Base-by-base conservation (phyloP, 768 basidiomycete genomes). In the Mycena amicta region DNA sequence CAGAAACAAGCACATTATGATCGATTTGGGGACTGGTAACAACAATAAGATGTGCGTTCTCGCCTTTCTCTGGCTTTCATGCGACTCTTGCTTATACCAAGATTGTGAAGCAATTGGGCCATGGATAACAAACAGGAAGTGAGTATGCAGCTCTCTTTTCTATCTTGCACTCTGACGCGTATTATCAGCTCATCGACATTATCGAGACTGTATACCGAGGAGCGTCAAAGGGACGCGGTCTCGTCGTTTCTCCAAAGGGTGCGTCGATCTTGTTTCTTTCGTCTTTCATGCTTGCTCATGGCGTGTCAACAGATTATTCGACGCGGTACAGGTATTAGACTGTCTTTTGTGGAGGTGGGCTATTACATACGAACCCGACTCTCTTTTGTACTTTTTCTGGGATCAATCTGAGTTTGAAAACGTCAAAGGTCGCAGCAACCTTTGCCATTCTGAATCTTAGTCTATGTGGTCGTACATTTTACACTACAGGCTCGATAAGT, bases 1-100 rank as follows among this genome's bases (percentile, higher is more conserved):
- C 66, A 96, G 95, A 41, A 96, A 96, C 74, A 97, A 98, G 71
- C 97, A 98, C 71, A 98, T 98, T 76, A 98, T 98, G 96, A 98
- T 99, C 69, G 97, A 98, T 84, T 77, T 98, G 64, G 95, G 95
- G n/a, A 98, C 95, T 50, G 95, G 95, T 80, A 97, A 98, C 75
- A 98, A 98, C 76, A 98, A 98, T 77, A 98, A 98, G 79, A 97
- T 97, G 95, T 95, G 57, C 63, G 93, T 80, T 13, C 55, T 23
- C 33, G 5, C 18, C 31, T 40, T 18, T 55, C 43, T 33, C 2
- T 23, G 20, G 30, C 33, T 37, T 37, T 37, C 33, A 8, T 18
- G 33, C 18, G 33, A 18, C 33, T 45, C 15, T 26, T 45, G 22
- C 27, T 13, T 29, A 47, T 16, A 27, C 39, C 31, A 23, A 45